Evolutionary conservation across 1,284 basidiomycete genomes (phyloP).

Genomic region (Austroboletus niveus): DNA sequence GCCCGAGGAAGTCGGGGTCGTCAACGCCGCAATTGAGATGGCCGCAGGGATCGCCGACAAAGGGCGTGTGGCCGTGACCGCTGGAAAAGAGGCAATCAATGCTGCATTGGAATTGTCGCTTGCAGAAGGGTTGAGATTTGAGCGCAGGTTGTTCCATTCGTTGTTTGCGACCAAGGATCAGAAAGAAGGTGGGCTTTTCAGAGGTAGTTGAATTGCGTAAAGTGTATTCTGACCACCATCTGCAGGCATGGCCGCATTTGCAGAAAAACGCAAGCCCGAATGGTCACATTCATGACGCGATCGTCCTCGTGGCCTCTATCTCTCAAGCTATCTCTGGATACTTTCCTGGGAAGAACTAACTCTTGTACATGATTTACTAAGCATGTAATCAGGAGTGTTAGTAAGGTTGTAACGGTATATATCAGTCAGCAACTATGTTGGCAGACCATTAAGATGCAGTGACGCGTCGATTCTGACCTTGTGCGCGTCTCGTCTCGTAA

Average conservation of each 20-base stretch:
- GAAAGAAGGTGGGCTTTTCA: slow-evolving; percentile 77
- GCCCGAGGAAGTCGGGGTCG: slow-evolving; percentile 73
- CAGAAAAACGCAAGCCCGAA: slow-evolving; percentile 92
- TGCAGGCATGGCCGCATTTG: slow-evolving; percentile 92
- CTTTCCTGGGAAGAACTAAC: too few species aligned
- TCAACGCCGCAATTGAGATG: slow-evolving; percentile 86
- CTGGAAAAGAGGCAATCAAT: slow-evolving; percentile 95
- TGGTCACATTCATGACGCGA: slow-evolving; percentile 55
- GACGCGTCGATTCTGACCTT: slow-evolving; percentile 14
- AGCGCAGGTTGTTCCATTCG: slow-evolving; percentile 89
- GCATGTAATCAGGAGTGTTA: too few species aligned
- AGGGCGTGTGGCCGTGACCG: slow-evolving; percentile 83
- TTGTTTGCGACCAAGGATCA: slow-evolving; percentile 96
- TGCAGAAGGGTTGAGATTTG: slow-evolving; percentile 82
- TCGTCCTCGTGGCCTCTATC: too few species aligned
- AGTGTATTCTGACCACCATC: slow-evolving; percentile 3
- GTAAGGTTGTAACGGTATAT: too few species aligned
- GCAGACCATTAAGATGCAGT: too few species aligned
- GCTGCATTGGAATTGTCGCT: slow-evolving; percentile 85
- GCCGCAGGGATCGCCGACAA: slow-evolving; percentile 83
- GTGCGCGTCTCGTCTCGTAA: not conserved
- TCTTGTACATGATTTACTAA: too few species aligned
- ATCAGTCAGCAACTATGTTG: too few species aligned
- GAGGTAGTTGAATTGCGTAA: not conserved
- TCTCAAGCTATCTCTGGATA: too few species aligned